These are phyloP conservation scores for Ganoderma sinense DNA, from an alignment of 1,284 basidiomycete genomes.

Conservation along the genomic window DNA sequence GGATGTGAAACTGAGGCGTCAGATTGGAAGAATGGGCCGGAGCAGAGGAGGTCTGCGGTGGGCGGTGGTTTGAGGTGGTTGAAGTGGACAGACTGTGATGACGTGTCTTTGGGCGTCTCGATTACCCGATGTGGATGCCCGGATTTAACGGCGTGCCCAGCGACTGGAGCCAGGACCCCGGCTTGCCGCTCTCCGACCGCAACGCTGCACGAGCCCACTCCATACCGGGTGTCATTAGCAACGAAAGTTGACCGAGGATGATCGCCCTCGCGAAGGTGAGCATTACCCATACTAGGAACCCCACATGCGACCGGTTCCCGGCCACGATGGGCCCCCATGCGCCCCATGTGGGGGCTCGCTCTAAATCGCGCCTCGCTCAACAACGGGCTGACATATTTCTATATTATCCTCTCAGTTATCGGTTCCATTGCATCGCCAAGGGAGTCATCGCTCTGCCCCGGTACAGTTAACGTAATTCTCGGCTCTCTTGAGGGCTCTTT, in stretches of 20 bases:
- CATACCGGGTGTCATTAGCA: no score
- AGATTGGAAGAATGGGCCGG: no score
- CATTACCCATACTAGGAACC: neutral
- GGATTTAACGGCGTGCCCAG: neutral
- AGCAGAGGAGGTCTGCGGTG: no score
- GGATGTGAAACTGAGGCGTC: neutral
- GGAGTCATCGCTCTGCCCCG: neutral
- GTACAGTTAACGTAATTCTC: neutral
- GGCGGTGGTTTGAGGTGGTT: neutral
- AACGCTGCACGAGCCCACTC: neutral
- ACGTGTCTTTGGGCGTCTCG: neutral
- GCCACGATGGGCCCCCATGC: neutral
- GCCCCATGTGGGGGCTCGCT: neutral
- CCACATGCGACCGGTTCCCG: neutral
- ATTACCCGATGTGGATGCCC: neutral
- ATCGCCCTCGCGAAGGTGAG: neutral
- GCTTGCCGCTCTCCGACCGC: neutral
- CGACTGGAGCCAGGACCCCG: no score
- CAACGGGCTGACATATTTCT: neutral
- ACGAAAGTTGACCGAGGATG: neutral
- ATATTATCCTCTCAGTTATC: neutral
- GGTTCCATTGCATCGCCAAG: neutral
- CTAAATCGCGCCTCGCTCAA: neutral
- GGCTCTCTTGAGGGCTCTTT: neutral
- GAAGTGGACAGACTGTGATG: neutral